Conservation (phyloP, 2,329 filamentous ascomycete genomes). For the Pyrenophora tritici-repentis region DNA sequence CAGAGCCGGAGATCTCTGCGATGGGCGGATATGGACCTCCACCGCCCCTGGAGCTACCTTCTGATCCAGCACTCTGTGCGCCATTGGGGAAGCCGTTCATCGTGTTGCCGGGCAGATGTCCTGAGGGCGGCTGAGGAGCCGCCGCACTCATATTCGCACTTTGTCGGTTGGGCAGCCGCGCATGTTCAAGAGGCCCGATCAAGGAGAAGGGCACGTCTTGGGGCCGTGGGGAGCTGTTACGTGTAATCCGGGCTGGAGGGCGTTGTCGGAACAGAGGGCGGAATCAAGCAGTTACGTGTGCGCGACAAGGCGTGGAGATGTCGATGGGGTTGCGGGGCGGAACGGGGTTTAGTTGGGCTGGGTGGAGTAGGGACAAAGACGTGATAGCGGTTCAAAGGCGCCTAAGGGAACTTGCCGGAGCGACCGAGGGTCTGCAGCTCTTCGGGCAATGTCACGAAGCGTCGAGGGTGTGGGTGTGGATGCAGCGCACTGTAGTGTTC, state of each 20-base stretch:
- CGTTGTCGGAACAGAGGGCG: no score
- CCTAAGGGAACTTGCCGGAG: not conserved
- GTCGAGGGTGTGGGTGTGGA: conserved; percentile 1
- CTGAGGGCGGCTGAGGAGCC: conserved; percentile 42
- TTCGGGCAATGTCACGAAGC: not conserved
- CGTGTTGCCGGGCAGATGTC: conserved; percentile 23
- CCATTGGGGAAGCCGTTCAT: conserved; percentile 42
- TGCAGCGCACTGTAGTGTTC: not conserved
- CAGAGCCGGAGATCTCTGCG: conserved; percentile 50
- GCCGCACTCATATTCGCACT: conserved; percentile 48
- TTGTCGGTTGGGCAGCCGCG: conserved; percentile 25
- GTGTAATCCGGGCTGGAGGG: no score
- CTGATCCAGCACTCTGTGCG: conserved; percentile 18
- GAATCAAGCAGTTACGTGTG: conserved; percentile 12
- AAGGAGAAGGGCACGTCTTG: conserved; percentile 1
- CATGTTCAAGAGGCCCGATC: conserved; percentile 28
- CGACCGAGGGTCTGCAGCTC: not conserved
- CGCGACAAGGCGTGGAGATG: conserved; percentile 1
- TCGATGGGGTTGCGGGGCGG: not conserved
- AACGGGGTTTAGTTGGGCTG: not conserved
- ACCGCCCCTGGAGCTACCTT: conserved; percentile 16
- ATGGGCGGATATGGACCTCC: conserved; percentile 46
- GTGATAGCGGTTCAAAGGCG: no score
- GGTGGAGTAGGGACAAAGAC: no score
- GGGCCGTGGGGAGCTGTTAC: not conserved